Evolutionary conservation across 2,329 filamentous ascomycete genomes (phyloP).

Genomic region (Diaporthe sp.): DNA sequence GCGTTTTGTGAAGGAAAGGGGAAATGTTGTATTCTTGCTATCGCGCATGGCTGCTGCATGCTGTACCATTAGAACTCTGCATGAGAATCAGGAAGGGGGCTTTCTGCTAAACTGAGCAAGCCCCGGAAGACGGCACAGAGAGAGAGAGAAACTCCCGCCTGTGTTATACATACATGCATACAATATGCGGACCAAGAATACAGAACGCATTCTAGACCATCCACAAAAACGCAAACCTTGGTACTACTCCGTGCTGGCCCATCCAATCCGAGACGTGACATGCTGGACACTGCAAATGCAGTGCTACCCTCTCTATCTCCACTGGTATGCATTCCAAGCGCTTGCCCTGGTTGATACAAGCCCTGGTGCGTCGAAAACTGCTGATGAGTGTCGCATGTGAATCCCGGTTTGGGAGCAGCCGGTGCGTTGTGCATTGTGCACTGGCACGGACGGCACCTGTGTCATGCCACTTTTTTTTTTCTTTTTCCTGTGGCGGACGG

Average conservation of each 20-base stretch:
- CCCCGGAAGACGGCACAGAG: background rate
- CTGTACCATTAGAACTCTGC: slow-evolving; percentile 23
- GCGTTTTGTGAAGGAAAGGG: background rate
- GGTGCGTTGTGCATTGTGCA: slow-evolving; percentile 7
- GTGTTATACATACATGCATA: background rate
- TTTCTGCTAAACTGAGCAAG: background rate
- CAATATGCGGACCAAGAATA: slow-evolving; percentile 15
- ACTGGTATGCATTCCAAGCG: background rate
- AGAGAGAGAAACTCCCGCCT: background rate
- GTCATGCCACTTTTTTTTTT: slow-evolving; percentile 25
- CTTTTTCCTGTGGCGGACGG: background rate
- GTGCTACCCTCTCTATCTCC: slow-evolving; percentile 4
- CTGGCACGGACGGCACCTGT: slow-evolving; percentile 17
- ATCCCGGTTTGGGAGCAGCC: slow-evolving; percentile 8
- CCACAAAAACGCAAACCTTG: background rate
- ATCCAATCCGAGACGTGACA: slow-evolving; percentile 10
- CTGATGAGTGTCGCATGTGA: slow-evolving; percentile 23
- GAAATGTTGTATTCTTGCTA: slow-evolving; percentile 8
- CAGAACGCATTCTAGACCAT: slow-evolving; percentile 29
- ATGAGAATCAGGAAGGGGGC: slow-evolving; percentile 16
- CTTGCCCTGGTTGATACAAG: background rate
- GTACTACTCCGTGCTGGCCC: background rate
- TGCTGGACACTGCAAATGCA: background rate
- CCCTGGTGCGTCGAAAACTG: slow-evolving; percentile 20
- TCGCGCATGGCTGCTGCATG: slow-evolving; percentile 33